Evolutionary conservation across 1,284 basidiomycete genomes (phyloP).

Genomic region (Malassezia caprae): DNA sequence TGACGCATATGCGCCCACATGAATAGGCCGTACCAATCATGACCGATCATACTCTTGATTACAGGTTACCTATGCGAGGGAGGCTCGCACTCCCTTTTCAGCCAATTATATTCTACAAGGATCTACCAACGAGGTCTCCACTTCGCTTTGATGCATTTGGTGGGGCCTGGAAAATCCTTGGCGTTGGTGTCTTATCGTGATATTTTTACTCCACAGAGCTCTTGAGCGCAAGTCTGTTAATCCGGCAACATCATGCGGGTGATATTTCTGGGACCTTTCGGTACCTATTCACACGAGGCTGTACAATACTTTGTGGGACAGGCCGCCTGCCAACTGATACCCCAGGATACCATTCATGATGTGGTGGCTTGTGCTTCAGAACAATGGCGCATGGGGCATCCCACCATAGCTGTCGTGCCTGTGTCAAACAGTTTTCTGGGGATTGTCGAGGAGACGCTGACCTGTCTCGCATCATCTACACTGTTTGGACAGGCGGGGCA

Average conservation of each 20-base stretch:
- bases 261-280: slow-evolving; percentile 13
- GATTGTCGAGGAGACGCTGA: slow-evolving; percentile 1
- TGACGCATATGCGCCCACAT: neutral
- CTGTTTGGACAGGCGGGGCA: slow-evolving; percentile 1
- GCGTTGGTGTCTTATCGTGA: neutral
- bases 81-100: neutral
- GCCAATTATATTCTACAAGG: neutral
- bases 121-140: neutral
- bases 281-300: slow-evolving; percentile 17
- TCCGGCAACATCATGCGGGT: neutral
- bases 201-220: neutral
- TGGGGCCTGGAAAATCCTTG: neutral
- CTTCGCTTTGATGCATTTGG: neutral
- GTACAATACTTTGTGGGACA: neutral
- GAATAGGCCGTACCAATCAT: neutral
- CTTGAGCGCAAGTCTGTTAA: neutral
- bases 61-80: neutral
- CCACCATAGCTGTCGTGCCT: slow-evolving; percentile 5
- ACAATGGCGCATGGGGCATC: neutral
- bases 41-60: neutral
- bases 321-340: neutral
- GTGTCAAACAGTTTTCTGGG: slow-evolving; percentile 8
- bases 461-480: neutral
- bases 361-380: neutral
- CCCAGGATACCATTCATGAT: neutral